Percentiles rank a stretch among this genome's conserved stretches.
Evolutionary conservation across 148 eudicot genomes (phyloP).

Genomic region (Rhododendron vialii): DNA sequence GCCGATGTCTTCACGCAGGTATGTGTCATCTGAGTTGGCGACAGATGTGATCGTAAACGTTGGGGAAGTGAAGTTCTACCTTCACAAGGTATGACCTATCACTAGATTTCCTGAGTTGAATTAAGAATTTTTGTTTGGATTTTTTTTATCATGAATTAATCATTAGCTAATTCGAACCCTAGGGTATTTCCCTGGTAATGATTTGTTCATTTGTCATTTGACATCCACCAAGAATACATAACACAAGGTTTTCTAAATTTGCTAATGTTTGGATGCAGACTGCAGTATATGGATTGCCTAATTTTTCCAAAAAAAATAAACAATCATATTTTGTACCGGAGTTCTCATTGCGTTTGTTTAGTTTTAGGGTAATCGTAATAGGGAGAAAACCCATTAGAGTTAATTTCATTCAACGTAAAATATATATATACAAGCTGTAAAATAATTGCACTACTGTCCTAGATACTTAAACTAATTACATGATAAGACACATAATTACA

Average conservation of each 20-base stretch:
- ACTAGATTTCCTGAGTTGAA: neutral
- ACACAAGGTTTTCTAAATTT: neutral
- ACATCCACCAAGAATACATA: neutral
- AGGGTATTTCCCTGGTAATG: neutral
- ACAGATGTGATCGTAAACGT: slow-evolving; percentile 54
- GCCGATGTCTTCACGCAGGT: slow-evolving; percentile 37
- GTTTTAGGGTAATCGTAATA: too few relatives aligned
- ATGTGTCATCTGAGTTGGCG: slow-evolving; percentile 63
- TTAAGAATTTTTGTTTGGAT: neutral
- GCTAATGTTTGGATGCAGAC: neutral
- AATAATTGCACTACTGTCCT: too few relatives aligned
- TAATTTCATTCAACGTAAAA: too few relatives aligned
- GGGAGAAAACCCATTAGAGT: too few relatives aligned
- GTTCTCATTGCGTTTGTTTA: neutral
- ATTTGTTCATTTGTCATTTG: neutral
- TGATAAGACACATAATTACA: too few relatives aligned
- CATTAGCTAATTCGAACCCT: neutral
- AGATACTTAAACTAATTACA: too few relatives aligned
- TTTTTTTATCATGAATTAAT: neutral
- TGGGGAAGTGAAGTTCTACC: slow-evolving; percentile 53
- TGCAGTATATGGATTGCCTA: neutral
- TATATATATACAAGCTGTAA: too few relatives aligned
- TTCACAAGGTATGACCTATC: slow-evolving; percentile 56
- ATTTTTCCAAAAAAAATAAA: neutral
- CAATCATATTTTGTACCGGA: neutral